A percentile compares a stretch with the other conserved stretches of the same genome.
These are phyloP conservation scores for Colletotrichum agaves DNA, from an alignment of 2,329 filamentous ascomycete genomes.

Conservation along the genomic window DNA sequence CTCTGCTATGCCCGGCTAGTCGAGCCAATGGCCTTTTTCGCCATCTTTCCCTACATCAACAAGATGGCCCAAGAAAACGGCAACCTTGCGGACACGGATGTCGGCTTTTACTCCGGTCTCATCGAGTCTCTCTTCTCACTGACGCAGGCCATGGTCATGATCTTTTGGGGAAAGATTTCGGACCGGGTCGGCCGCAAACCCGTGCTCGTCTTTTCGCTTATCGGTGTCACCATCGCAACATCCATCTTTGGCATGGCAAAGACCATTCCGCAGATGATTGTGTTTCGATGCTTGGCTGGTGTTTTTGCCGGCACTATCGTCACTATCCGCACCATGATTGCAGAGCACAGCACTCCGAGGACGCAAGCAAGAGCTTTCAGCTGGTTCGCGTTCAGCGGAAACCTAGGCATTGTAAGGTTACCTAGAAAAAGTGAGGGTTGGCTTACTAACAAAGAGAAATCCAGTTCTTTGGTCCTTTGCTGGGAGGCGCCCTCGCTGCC, in stretches of 20 bases:
- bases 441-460: too few relatives aligned
- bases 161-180: conserved; percentile 72
- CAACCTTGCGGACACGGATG: conserved; percentile 68
- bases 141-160: conserved; percentile 82
- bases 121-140: conserved; percentile 80
- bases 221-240: conserved; percentile 70
- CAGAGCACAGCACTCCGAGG: conserved; percentile 74
- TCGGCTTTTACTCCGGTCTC: conserved; percentile 82
- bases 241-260: conserved; percentile 75
- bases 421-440: too few relatives aligned
- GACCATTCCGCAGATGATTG: conserved; percentile 78
- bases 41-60: conserved; percentile 83
- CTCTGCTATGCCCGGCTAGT: conserved; percentile 79
- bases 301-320: conserved; percentile 80
- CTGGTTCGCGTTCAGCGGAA: conserved; percentile 80
- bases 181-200: conserved; percentile 80
- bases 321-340: conserved; percentile 80
- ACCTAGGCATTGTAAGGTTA: conserved; percentile 68
- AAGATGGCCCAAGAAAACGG: conserved; percentile 79
- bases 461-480: conserved; percentile 71
- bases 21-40: conserved; percentile 86
- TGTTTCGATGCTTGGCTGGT: conserved; percentile 77
- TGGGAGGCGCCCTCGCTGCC: conserved; percentile 76
- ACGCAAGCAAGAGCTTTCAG: conserved; percentile 81
- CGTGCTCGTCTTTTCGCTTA: conserved; percentile 73